A percentile compares a stretch with the other conserved stretches of the same genome.
Evolutionary conservation across 176 grass and related monocot species (phyloP).

Genomic region (Oryza glaberrima): DNA sequence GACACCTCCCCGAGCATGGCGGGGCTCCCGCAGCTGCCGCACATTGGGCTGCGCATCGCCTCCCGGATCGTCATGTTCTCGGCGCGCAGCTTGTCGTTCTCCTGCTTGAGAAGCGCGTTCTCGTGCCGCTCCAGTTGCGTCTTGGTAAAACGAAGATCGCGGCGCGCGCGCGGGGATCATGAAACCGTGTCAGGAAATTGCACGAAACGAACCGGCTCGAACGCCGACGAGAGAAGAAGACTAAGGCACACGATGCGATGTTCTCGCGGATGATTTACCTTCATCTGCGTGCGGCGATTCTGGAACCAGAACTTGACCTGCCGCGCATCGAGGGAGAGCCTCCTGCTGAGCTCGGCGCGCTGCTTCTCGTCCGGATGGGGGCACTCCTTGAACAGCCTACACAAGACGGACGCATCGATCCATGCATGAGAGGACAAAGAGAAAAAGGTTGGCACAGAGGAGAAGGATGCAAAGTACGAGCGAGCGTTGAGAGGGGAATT

Average conservation of each 20-base stretch:
- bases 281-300: conserved; percentile 96
- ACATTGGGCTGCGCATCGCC: conserved; percentile 81
- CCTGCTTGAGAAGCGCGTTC: conserved; percentile 87
- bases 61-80: conserved; percentile 91
- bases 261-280: conserved; percentile 47
- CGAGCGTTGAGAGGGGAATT: neutral
- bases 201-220: neutral
- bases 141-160: conserved; percentile 37
- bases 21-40: conserved; percentile 78
- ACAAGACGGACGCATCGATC: neutral
- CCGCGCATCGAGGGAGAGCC: conserved; percentile 77
- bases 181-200: neutral
- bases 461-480: neutral
- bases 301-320: conserved; percentile 99
- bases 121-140: conserved; percentile 97
- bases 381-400: conserved; percentile 97
- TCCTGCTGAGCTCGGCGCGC: conserved; percentile 80
- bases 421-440: conserved; percentile 55
- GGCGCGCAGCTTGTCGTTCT: conserved; percentile 87
- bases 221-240: neutral
- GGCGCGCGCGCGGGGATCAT: no score
- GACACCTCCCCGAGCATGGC: conserved; percentile 87
- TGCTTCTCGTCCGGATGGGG: conserved; percentile 97
- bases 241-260: neutral
- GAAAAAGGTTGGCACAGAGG: conserved; percentile 1